Base-by-base conservation (phyloP, 208 protist genomes). In the Tritrichomonas musculus region DNA sequence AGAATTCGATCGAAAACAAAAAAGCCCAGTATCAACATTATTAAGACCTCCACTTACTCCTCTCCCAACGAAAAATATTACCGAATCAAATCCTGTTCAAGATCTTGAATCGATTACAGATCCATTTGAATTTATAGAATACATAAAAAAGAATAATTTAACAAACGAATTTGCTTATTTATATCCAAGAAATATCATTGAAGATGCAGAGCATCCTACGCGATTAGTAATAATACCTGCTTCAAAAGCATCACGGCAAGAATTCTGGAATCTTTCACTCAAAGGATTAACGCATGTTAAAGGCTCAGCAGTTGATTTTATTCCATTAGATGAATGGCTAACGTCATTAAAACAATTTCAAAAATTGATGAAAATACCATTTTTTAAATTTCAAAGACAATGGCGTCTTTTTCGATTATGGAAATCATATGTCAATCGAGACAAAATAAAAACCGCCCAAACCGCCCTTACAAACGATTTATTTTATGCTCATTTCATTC, bases 201-300 rank as follows among this genome's bases (percentile, higher is more conserved):
- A 88, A 39, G 77, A 88, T 88, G 41, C 44, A 60, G 47, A 88
- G 27, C 77, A 88, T 88, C 77, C 77, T 33, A 88, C 77, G 39
- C 33, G 47, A 17, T 39, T 88, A 4, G 41, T 44, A 57, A 88
- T 88, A 5, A 88, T 88, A 57, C 77, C 77, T 57, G 14, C 77
- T 39, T 44, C 41, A 33, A 14, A 88, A 57, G 77, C 47, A 47
- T 53, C 44, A 20, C 77, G 47, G 2, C 33, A 20, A 44, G 77
- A 88, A 50, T 88, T 88, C 17, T 88, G 77, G 77, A 88, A 25
- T 57, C 30, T 88, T 39, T 53, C 41, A 53, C 44, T 88, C 14
- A 88, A 88, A 88, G 77, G 77, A 0, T 17, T 88, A 8, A 88
- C 77, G 27, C 77, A 88, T 88, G 77, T 88, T 30, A 53, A 47